Percentiles rank a stretch among this genome's conserved stretches.
phyloP scores from a whole-genome alignment of 495 filamentous ascomycete species.

The Trichocladium uniseriatum region DNA sequence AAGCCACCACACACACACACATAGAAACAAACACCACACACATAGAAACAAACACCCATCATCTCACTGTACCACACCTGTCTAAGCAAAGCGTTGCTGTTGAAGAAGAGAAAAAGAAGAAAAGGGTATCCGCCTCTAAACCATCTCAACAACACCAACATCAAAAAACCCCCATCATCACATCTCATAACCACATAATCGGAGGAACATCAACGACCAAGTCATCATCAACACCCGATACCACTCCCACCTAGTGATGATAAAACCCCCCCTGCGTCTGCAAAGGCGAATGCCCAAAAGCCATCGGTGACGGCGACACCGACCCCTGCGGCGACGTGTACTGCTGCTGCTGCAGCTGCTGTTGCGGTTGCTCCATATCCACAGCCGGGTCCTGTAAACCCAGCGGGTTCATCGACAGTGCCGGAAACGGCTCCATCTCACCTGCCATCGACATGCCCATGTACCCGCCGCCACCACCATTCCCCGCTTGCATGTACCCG shows the following conservation, averaged over 20 bases:
- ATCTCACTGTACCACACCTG: no score
- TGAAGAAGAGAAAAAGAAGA: background rate
- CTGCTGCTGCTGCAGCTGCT: slow-evolving; percentile 9
- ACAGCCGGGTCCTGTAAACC: slow-evolving; percentile 29
- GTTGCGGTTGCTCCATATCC: slow-evolving; percentile 13
- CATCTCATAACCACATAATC: background rate
- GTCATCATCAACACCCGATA: background rate
- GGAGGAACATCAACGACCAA: background rate
- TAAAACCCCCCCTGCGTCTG: slow-evolving; percentile 32
- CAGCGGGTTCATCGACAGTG: slow-evolving; percentile 25
- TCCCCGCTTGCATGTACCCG: background rate
- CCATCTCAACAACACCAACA: background rate
- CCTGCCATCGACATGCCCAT: slow-evolving; percentile 14
- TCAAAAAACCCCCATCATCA: background rate
- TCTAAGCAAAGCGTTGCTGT: background rate
- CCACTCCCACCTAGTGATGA: background rate
- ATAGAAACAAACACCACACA: no score
- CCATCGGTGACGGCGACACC: slow-evolving; percentile 33
- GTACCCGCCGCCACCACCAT: no score
- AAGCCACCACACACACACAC: no score
- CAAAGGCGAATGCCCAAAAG: slow-evolving; percentile 32
- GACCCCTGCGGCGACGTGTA: slow-evolving; percentile 36
- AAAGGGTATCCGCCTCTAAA: background rate
- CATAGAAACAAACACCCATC: no score
- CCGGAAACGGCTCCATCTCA: slow-evolving; percentile 31